Percentiles rank a stretch among this genome's conserved stretches.
Evolutionary conservation across 2,329 filamentous ascomycete genomes (phyloP).

Genomic region (Cephalotrichum gorgonifer): DNA sequence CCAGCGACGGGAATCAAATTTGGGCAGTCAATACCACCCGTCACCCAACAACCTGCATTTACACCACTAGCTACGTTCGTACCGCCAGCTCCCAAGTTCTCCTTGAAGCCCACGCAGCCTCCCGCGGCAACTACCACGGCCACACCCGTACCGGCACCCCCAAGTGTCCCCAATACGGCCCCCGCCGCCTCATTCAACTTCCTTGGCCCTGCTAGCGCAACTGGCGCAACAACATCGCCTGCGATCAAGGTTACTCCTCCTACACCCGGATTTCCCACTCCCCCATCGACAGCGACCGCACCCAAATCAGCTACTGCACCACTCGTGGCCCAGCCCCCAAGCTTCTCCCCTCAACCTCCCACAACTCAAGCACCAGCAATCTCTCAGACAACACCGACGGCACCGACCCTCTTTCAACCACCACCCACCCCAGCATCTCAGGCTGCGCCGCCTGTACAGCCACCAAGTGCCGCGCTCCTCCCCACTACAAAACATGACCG

Average conservation of each 20-base stretch:
- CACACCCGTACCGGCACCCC: neutral
- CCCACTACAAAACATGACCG: neutral
- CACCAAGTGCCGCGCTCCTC: conserved; percentile 6
- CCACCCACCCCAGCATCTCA: conserved; percentile 3
- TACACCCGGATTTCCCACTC: conserved; percentile 8
- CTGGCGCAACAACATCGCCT: neutral
- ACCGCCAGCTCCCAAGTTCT: neutral
- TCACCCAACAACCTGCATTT: neutral
- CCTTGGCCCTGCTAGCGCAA: neutral
- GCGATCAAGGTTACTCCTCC: conserved; percentile 9
- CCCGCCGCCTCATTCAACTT: neutral
- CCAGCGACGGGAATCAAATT: neutral
- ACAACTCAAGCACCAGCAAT: conserved; percentile 5
- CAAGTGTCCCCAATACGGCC: neutral
- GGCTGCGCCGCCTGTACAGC: neutral
- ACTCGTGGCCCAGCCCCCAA: neutral
- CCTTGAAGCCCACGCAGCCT: neutral
- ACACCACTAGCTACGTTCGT: neutral
- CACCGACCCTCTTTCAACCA: conserved; percentile 8
- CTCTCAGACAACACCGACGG: conserved; percentile 8
- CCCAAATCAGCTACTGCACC: conserved; percentile 4
- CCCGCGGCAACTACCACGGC: neutral
- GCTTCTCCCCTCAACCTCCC: conserved; percentile 6
- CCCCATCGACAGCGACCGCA: neutral
- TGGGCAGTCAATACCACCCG: neutral